Percentiles rank a stretch among this genome's conserved stretches.
phyloP scores from a whole-genome alignment of 805 yeast species.

The Metschnikowia sp. region DNA sequence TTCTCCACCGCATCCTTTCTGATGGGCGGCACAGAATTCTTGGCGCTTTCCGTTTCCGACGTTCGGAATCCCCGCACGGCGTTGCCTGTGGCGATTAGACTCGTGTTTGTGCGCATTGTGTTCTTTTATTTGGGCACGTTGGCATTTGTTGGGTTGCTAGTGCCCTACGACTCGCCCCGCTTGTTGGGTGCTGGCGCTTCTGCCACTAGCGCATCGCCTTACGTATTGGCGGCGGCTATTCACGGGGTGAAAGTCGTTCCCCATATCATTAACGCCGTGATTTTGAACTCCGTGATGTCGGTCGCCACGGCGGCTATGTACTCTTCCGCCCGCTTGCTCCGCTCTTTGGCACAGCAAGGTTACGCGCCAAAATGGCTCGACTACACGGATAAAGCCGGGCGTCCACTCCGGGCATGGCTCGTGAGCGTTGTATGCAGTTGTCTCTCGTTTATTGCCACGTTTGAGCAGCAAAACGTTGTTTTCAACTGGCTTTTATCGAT shows the following conservation, averaged over 20 bases:
- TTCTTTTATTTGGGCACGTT: constrained; percentile 41
- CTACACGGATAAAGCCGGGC: constrained; percentile 26
- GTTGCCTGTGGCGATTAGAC: constrained; percentile 41
- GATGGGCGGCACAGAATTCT: constrained; percentile 40
- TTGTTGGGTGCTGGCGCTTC: constrained; percentile 35
- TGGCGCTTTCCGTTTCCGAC: constrained; percentile 37
- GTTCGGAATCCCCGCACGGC: constrained; percentile 38
- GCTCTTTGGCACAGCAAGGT: constrained; percentile 27
- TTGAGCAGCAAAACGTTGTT: constrained; percentile 30
- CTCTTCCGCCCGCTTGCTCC: constrained; percentile 23
- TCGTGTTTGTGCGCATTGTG: constrained; percentile 37
- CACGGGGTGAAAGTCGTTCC: constrained; percentile 29
- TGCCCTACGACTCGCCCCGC: constrained; percentile 30
- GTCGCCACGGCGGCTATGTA: constrained; percentile 32
- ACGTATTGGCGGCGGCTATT: constrained; percentile 27
- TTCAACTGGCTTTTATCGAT: constrained; percentile 29
- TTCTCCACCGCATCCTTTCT: constrained; percentile 41
- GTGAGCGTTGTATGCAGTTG: constrained; percentile 20
- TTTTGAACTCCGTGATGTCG: constrained; percentile 29
- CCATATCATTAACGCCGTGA: constrained; percentile 31
- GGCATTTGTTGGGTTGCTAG: constrained; percentile 36
- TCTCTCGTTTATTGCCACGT: constrained; percentile 27
- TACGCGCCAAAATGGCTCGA: constrained; percentile 29
- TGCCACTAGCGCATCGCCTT: constrained; percentile 28
- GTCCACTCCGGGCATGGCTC: constrained; percentile 26